These are phyloP conservation scores for Fusarium subtropicale DNA, from an alignment of 2,329 filamentous ascomycete genomes.

Conservation along the genomic window DNA sequence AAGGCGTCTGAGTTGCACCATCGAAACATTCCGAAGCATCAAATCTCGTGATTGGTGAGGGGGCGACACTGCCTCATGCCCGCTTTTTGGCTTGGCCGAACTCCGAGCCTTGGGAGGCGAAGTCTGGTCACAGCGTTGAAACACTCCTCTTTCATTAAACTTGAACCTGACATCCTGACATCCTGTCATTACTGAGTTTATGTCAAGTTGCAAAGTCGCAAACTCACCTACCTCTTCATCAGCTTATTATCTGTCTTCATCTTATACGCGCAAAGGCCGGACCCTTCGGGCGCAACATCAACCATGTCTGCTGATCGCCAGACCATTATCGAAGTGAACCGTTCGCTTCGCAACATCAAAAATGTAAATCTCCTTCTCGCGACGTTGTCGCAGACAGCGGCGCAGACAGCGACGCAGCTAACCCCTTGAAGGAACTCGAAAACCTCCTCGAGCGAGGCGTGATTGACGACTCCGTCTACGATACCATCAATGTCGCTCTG, in stretches of 20 bases:
- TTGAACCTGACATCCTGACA: conserved; percentile 25
- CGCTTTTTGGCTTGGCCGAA: conserved; percentile 28
- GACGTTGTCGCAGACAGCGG: not conserved
- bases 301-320: conserved; percentile 66
- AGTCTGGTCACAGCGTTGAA: conserved; percentile 8
- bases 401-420: conserved; percentile 1
- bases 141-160: conserved; percentile 27
- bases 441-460: conserved; percentile 85
- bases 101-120: conserved; percentile 14
- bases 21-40: conserved; percentile 7
- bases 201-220: conserved; percentile 10
- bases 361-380: conserved; percentile 65
- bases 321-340: conserved; percentile 77
- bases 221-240: not conserved
- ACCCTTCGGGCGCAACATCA: conserved; percentile 21
- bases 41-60: conserved; percentile 38
- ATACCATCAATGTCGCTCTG: conserved; percentile 78
- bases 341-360: conserved; percentile 88
- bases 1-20: conserved; percentile 16
- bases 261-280: conserved; percentile 14
- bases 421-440: conserved; percentile 79
- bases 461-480: conserved; percentile 80
- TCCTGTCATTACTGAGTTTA: conserved; percentile 15
- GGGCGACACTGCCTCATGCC: conserved; percentile 45
- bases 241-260: not conserved